Evolutionary conservation across 306 rosid genomes (phyloP), one percentile per base, ranked within the genome.

Genomic region (Trifolium fragiferum): DNA sequence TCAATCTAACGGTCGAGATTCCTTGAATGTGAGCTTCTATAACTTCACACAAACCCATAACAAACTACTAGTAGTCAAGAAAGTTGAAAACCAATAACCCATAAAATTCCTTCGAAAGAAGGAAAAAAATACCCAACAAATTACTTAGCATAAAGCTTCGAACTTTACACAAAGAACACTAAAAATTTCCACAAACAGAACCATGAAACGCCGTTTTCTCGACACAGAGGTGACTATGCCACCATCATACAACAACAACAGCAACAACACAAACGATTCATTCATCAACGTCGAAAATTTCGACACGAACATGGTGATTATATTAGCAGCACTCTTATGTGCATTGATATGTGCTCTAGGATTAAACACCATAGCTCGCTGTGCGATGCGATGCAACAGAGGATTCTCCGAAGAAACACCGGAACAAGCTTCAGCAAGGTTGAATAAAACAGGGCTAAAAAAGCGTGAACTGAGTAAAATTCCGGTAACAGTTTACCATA

Each of bases 291-390:
- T 85, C 27, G 32, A 83, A 1, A 87, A 82, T 62, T 91, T 93
- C 77, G 97, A 89, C 74, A 78, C 90, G 74, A 93, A 93, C 87
- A 91, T 91, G 96, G 91, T 89, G 57, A 88, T 93, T 40, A 81
- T 91, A 15, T 57, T 93, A 44, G 97, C 96, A 0, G 98, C 96
- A 47, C 60, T 93, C 0, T 23, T 93, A 9, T 87, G 93, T 44
- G 92, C 98, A 10, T 73, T 93, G 19, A 54, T 89, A 0, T 86
- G 89, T 19, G 97, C 97, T 0, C 82, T 93, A 0, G 96, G 90
- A 13, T 55, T 93, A 49, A 93, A 91, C 86, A 88, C 96, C 7
- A 85, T 93, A 11, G 87, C 87, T 25, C 88, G 93, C 0, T 90
- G 93, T 21, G 89, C 80, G 9, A 9, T 87, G 23, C 82, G 90